Conservation (phyloP, 805 yeast genomes). For the Saturnispora quitensis region DNA sequence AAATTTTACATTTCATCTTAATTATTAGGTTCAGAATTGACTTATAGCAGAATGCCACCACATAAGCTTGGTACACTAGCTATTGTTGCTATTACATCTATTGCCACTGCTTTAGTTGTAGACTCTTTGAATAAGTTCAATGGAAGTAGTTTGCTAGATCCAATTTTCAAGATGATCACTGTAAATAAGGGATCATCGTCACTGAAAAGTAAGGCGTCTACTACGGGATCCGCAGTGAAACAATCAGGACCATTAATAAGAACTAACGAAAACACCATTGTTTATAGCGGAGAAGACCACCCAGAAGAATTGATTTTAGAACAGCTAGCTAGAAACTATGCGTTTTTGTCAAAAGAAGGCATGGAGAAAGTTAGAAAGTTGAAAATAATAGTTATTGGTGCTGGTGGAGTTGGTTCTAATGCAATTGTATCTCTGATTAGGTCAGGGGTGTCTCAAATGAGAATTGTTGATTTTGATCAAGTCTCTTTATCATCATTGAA, state of each 20-base stretch:
- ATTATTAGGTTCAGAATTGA: not conserved
- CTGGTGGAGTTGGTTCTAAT: constrained; percentile 99
- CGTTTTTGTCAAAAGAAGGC: constrained; percentile 83
- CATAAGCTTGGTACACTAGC: not conserved
- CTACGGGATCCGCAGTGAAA: not conserved
- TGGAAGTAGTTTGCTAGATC: not conserved
- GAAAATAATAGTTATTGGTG: constrained; percentile 75
- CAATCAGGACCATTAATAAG: not conserved
- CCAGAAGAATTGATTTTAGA: constrained; percentile 75
- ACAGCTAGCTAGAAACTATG: constrained; percentile 89
- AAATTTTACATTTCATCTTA: not conserved
- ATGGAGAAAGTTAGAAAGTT: constrained; percentile 62
- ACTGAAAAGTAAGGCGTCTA: not conserved
- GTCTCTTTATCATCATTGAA: constrained; percentile 86
- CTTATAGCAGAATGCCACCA: not conserved
- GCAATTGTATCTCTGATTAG: constrained; percentile 84
- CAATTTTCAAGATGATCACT: not conserved
- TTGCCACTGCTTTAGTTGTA: constrained; percentile 4
- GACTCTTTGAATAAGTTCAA: constrained; percentile 1
- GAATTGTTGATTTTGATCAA: constrained; percentile 92
- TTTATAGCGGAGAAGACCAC: constrained; percentile 16
- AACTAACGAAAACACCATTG: constrained; percentile 11
- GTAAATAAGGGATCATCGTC: not conserved
- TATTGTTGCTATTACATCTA: not conserved
- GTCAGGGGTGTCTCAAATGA: constrained; percentile 73